These are phyloP conservation scores for Aureobasidium sp. DNA, from an alignment of 2,329 filamentous ascomycete species.

Conservation along the genomic window DNA sequence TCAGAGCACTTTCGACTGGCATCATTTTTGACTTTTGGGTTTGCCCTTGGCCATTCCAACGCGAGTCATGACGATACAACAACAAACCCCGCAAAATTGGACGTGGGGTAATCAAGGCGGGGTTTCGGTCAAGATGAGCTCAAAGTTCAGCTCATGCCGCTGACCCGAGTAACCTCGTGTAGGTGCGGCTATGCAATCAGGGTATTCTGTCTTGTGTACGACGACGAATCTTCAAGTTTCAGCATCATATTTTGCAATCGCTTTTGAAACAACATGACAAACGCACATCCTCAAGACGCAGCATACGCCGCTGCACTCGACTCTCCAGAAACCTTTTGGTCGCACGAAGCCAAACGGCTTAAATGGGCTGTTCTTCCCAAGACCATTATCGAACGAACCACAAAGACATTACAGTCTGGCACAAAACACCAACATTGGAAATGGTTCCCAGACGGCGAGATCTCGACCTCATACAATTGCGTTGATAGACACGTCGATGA, in stretches of 20 bases:
- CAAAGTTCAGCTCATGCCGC: slow-evolving; percentile 1
- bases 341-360: slow-evolving; percentile 55
- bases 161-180: slow-evolving; percentile 11
- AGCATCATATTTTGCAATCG: neutral
- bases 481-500: slow-evolving; percentile 79
- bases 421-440: slow-evolving; percentile 69
- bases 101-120: neutral
- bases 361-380: slow-evolving; percentile 74
- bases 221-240: neutral
- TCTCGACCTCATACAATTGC: slow-evolving; percentile 89
- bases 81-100: slow-evolving; percentile 9
- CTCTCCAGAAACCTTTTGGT: slow-evolving; percentile 33
- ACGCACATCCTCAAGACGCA: slow-evolving; percentile 30
- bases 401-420: slow-evolving; percentile 57
- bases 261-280: slow-evolving; percentile 5
- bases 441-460: slow-evolving; percentile 85
- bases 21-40: no score
- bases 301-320: slow-evolving; percentile 29
- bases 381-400: slow-evolving; percentile 51
- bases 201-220: neutral
- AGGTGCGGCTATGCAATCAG: neutral
- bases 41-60: no score
- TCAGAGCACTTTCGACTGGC: no score
- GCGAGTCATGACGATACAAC: slow-evolving; percentile 3
- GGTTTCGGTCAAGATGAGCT: slow-evolving; percentile 3